Conservation (phyloP, 139 green algal genomes). For the Nannochloris sp. region DNA sequence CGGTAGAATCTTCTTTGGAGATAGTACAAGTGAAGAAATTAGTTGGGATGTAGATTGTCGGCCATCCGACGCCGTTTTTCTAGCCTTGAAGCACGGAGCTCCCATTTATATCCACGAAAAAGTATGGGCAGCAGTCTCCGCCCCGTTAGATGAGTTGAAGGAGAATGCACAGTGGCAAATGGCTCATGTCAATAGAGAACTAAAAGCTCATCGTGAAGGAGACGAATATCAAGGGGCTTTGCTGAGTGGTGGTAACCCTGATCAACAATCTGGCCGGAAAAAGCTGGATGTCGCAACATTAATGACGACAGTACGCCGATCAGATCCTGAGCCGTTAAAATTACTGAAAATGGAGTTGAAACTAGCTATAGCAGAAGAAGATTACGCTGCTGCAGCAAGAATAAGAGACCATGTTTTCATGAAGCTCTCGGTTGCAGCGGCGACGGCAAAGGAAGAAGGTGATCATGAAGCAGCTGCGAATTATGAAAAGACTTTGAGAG, state of each 20-base stretch:
- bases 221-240: background rate
- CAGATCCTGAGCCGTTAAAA: background rate
- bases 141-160: no score
- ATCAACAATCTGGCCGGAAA: no score
- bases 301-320: background rate
- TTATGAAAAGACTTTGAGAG: background rate
- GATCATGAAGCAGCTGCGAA: background rate
- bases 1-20: slow-evolving; percentile 19
- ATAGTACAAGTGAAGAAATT: slow-evolving; percentile 12
- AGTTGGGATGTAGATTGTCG: slow-evolving; percentile 26
- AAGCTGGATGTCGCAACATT: background rate
- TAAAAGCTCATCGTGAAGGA: background rate
- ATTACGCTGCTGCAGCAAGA: background rate
- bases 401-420: background rate
- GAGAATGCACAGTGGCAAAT: background rate
- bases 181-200: background rate
- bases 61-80: slow-evolving; percentile 21
- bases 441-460: background rate
- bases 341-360: background rate
- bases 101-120: background rate
- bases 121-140: background rate
- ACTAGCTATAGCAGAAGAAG: background rate
- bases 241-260: background rate
- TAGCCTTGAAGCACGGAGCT: slow-evolving; percentile 5
- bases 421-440: background rate